Evolutionary conservation across 306 rosid species (phyloP), one percentile per base, ranked within the genome.

Genomic region (Echinosophora koreensis): DNA sequence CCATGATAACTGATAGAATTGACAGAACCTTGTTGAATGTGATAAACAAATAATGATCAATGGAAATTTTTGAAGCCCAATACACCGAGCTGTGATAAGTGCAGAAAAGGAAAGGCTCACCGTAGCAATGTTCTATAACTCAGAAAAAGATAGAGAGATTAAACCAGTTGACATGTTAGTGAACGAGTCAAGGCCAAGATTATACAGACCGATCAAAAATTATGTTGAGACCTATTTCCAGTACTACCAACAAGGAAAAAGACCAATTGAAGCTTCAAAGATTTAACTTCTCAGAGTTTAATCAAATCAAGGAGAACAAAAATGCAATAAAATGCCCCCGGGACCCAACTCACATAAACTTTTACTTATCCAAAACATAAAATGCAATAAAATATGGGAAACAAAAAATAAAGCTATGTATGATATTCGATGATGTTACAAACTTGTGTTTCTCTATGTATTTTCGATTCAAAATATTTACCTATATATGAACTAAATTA

Each of bases 1-100:
- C 41, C 34, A 49, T 11, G 34, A 30, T 52, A 58, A 77, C 18
- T 30, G 34, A 73, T 27, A 10, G 30, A 17, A 59, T 6, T 79
- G 78, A 38, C 8, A 14, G 8, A 44, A 32, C n/a, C 7, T 69
- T 69, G 58, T 68, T 77, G 56, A 67, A 64, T 74, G 64, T 69
- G 77, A 6, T 74, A 14, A 10, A 37, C 81, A 86, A 84, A 86
- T 87, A 14, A 66, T 87, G 86, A 90, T 89, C 73, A 90, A 90
- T 57, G 97, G 97, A 72, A 75, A 81, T 15, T 90, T 85, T 72
- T 71, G 60, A 84, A 92, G 97, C 61, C 93, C 93, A 57, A 37
- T 92, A 50, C 97, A 92, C 66, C 88, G 91, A 64, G 97, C 27
- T 10, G 80, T 90, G 76, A 52, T 77, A 61, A 87, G 84, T 70